phyloP scores from a whole-genome alignment of 2,329 filamentous ascomycete genomes.

The Capronia coronata region DNA sequence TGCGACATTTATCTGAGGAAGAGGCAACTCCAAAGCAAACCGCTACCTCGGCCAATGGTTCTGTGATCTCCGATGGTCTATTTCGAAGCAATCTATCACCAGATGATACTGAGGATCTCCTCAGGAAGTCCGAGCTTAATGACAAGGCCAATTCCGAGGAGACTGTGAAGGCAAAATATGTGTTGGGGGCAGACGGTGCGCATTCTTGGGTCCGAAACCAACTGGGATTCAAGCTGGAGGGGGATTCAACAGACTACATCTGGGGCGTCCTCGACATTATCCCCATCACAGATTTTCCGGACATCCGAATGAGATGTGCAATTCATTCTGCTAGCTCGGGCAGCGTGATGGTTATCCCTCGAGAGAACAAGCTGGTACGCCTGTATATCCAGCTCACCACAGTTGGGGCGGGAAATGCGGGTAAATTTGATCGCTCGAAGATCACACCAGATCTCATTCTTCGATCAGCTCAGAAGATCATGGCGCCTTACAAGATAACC shows the following conservation, averaged over 20 bases:
- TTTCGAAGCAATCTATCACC: conserved; percentile 54
- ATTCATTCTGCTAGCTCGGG: conserved; percentile 53
- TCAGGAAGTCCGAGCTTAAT: conserved; percentile 36
- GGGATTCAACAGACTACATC: conserved; percentile 45
- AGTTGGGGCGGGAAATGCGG: conserved; percentile 31
- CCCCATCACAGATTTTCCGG: conserved; percentile 53
- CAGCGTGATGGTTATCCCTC: conserved; percentile 58
- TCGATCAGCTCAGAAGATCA: conserved; percentile 55
- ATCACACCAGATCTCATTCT: conserved; percentile 61
- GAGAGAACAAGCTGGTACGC: conserved; percentile 57
- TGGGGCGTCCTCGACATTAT: conserved; percentile 49
- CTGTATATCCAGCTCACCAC: conserved; percentile 33
- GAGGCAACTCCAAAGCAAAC: conserved; percentile 49
- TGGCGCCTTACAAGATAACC: conserved; percentile 60
- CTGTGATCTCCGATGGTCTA: conserved; percentile 45
- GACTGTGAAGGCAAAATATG: conserved; percentile 33
- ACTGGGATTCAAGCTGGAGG: conserved; percentile 52
- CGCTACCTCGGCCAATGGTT: conserved; percentile 31
- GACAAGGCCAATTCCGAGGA: conserved; percentile 43
- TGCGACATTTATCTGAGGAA: conserved; percentile 53
- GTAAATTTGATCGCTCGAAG: conserved; percentile 51
- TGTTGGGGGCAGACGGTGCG: conserved; percentile 63
- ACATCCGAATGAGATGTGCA: conserved; percentile 53
- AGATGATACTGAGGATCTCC: conserved; percentile 53
- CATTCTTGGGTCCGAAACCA: conserved; percentile 59